phyloP scores from a whole-genome alignment of 1,284 basidiomycete species.

The Trametes pubescens region DNA sequence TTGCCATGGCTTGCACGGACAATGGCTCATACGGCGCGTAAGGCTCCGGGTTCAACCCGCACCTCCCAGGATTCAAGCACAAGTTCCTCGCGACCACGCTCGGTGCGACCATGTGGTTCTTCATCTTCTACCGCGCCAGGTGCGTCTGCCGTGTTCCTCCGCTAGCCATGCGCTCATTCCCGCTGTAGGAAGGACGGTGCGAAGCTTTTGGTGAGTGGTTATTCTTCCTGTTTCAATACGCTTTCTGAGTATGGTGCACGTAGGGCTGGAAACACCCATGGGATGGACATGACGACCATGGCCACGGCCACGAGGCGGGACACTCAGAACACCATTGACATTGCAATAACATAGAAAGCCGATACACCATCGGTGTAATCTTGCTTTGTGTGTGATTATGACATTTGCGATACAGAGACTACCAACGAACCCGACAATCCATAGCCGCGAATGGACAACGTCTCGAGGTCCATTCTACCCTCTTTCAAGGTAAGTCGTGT shows the following conservation, averaged over 20 bases:
- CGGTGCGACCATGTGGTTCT: slow-evolving; percentile 97
- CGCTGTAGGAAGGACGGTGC: slow-evolving; percentile 70
- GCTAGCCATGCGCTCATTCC: slow-evolving; percentile 1
- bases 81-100: slow-evolving; percentile 84
- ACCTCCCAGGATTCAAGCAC: slow-evolving; percentile 81
- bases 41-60: slow-evolving; percentile 81
- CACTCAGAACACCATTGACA: slow-evolving; percentile 47
- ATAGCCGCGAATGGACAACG: no score
- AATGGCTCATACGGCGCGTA: background rate
- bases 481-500: no score
- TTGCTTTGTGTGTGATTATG: background rate
- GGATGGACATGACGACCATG: slow-evolving; percentile 65
- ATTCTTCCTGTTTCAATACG: background rate
- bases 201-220: slow-evolving; percentile 67
- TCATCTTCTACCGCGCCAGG: slow-evolving; percentile 95
- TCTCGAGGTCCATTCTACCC: no score
- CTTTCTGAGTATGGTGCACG: slow-evolving; percentile 19
- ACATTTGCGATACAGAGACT: no score
- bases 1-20: background rate
- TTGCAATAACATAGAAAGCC: slow-evolving; percentile 2
- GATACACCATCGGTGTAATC: background rate
- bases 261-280: slow-evolving; percentile 65
- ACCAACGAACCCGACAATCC: background rate
- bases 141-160: slow-evolving; percentile 51
- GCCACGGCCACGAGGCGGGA: slow-evolving; percentile 51